phyloP scores from a whole-genome alignment of 495 filamentous ascomycete genomes.

The Daldinia loculata region DNA sequence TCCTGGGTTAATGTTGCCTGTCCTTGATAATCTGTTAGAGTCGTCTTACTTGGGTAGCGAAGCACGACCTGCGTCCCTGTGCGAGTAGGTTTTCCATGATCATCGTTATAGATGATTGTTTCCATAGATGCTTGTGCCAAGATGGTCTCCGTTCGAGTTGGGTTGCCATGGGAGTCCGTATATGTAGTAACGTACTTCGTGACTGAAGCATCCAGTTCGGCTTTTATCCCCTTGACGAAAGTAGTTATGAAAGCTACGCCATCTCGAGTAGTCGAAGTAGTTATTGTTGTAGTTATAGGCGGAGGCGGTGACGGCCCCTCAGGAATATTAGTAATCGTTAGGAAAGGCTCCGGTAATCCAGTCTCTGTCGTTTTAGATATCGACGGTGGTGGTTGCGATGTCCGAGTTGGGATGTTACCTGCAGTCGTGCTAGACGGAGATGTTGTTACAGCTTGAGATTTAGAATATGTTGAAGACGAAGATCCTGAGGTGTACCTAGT shows the following conservation, averaged over 20 bases:
- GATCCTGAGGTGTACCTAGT: background rate
- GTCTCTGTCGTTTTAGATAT: background rate
- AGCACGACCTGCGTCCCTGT: conserved; percentile 20
- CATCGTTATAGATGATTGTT: conserved; percentile 5
- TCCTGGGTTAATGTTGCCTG: conserved; percentile 27
- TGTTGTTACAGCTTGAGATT: background rate
- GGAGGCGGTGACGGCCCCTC: background rate
- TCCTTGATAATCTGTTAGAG: conserved; percentile 32
- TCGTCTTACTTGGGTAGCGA: conserved; percentile 17
- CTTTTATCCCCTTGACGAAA: conserved; percentile 3
- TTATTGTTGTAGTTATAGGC: conserved; percentile 29
- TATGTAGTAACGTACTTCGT: background rate
- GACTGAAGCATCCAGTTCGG: background rate
- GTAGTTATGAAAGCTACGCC: background rate
- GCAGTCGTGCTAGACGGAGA: background rate
- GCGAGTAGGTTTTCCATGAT: conserved; percentile 3
- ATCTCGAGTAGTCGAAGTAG: conserved; percentile 3
- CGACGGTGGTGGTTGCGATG: background rate
- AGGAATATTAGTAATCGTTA: conserved; percentile 14
- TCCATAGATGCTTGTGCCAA: background rate
- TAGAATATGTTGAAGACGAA: conserved; percentile 1
- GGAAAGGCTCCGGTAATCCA: conserved; percentile 3
- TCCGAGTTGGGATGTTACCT: background rate
- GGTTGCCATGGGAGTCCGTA: conserved; percentile 17
- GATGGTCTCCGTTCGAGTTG: conserved; percentile 23